phyloP scores from a whole-genome alignment of 2,329 filamentous ascomycete species.

The Pseudopyrenochaeta lycopersici region DNA sequence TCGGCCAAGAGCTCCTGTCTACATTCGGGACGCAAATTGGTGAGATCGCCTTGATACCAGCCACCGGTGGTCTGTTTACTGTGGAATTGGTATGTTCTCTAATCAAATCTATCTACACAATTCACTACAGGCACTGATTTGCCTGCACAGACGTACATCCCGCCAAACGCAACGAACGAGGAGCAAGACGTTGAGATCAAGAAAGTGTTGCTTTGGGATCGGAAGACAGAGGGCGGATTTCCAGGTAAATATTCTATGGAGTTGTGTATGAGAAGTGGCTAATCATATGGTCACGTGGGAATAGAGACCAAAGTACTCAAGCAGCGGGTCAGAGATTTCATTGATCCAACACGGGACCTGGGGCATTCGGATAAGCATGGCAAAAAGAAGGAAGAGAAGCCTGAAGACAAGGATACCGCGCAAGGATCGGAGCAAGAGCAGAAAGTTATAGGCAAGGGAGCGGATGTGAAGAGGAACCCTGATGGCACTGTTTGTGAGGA shows the following conservation, averaged over 20 bases:
- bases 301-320: slow-evolving; percentile 89
- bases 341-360: slow-evolving; percentile 79
- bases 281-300: neutral
- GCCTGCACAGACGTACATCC: slow-evolving; percentile 31
- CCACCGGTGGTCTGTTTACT: slow-evolving; percentile 83
- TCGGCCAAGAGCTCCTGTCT: slow-evolving; percentile 91
- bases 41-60: slow-evolving; percentile 86
- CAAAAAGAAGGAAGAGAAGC: slow-evolving; percentile 41
- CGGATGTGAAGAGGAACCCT: slow-evolving; percentile 38
- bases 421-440: neutral
- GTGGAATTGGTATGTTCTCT: slow-evolving; percentile 66
- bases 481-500: slow-evolving; percentile 51
- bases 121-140: neutral
- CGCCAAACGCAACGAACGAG: slow-evolving; percentile 5
- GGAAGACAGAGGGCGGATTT: slow-evolving; percentile 86
- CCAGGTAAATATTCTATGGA: slow-evolving; percentile 68
- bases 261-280: no score
- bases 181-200: slow-evolving; percentile 38
- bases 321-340: slow-evolving; percentile 79
- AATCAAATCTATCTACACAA: neutral
- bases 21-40: slow-evolving; percentile 87
- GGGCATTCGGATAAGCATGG: slow-evolving; percentile 70
- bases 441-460: slow-evolving; percentile 1
- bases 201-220: slow-evolving; percentile 80
- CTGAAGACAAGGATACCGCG: slow-evolving; percentile 12